Evolutionary conservation across 1,284 basidiomycete species (phyloP).

Genomic region (Papiliotrema laurentii): DNA sequence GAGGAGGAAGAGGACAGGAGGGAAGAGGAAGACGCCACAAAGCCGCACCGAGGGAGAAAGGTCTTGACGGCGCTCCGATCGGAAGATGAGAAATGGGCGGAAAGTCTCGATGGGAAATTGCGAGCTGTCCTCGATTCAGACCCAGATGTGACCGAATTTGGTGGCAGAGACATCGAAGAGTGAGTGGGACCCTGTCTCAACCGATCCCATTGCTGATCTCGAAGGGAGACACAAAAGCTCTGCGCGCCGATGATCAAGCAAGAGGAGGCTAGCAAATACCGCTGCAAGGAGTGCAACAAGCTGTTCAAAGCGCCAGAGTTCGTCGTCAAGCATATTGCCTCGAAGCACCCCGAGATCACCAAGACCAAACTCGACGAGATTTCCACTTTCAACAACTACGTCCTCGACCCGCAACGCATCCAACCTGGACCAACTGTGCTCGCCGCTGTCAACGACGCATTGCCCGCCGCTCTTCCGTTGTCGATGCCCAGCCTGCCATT

Average conservation of each 20-base stretch:
- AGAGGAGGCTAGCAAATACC: constrained; percentile 90
- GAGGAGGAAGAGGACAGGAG: constrained; percentile 7
- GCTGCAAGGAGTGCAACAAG: constrained; percentile 91
- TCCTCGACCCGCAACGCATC: constrained; percentile 84
- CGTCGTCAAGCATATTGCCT: constrained; percentile 88
- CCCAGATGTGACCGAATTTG: constrained; percentile 78
- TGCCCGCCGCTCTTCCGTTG: constrained; percentile 14
- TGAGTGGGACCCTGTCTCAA: constrained; percentile 49
- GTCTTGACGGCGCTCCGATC: constrained; percentile 19
- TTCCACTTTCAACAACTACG: constrained; percentile 86
- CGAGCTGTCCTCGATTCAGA: constrained; percentile 49
- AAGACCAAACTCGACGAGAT: constrained; percentile 44
- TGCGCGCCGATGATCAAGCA: constrained; percentile 78
- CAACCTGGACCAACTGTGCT: constrained; percentile 56
- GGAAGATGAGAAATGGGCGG: constrained; percentile 78
- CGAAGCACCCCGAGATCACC: constrained; percentile 78
- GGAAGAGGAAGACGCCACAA: not conserved
- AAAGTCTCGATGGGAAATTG: constrained; percentile 60
- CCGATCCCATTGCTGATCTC: not conserved
- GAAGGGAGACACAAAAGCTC: constrained; percentile 71
- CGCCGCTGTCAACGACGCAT: constrained; percentile 43
- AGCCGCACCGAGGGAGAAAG: not conserved
- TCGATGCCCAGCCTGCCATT: not conserved
- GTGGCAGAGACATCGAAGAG: constrained; percentile 84
- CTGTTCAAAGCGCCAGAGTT: constrained; percentile 92